These are phyloP conservation scores for Globisporangium emineosum DNA, from an alignment of 352 stramenopile genomes.

Conservation along the genomic window DNA sequence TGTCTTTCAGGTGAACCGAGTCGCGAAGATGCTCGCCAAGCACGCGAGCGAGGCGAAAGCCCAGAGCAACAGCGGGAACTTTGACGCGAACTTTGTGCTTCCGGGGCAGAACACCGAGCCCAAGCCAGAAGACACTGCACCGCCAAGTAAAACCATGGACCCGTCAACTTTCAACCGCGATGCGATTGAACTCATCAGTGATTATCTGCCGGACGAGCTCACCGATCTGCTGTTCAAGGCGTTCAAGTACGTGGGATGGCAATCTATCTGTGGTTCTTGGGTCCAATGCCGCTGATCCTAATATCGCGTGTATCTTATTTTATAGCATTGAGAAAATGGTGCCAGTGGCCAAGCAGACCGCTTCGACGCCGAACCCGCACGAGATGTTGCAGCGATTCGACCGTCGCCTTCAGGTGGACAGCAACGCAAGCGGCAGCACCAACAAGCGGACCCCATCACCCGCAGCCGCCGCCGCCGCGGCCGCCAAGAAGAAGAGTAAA, in stretches of 20 bases:
- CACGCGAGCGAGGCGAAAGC: conserved; percentile 25
- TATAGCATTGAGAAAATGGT: conserved; percentile 30
- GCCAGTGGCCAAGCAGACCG: conserved; percentile 16
- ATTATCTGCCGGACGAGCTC: conserved; percentile 54
- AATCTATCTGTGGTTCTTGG: neutral
- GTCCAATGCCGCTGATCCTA: neutral
- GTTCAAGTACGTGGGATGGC: conserved; percentile 42
- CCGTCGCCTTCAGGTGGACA: conserved; percentile 29
- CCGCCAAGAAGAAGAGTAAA: conserved; percentile 80
- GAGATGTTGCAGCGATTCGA: conserved; percentile 25
- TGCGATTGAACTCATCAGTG: conserved; percentile 51
- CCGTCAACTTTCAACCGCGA: conserved; percentile 24
- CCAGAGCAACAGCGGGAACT: conserved; percentile 21
- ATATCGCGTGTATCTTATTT: neutral
- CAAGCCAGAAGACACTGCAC: conserved; percentile 10
- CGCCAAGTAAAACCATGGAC: conserved; percentile 1
- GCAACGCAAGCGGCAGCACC: neutral
- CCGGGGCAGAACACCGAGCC: neutral
- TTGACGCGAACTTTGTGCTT: conserved; percentile 28
- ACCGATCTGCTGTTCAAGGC: conserved; percentile 42
- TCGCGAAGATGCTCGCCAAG: conserved; percentile 36
- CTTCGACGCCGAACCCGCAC: conserved; percentile 6
- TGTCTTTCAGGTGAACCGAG: conserved; percentile 26
- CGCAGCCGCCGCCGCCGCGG: conserved; percentile 18
- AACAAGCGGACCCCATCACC: conserved; percentile 40